These are phyloP conservation scores for Oidiodendron maius DNA, from an alignment of 495 filamentous ascomycete species.

Conservation along the genomic window DNA sequence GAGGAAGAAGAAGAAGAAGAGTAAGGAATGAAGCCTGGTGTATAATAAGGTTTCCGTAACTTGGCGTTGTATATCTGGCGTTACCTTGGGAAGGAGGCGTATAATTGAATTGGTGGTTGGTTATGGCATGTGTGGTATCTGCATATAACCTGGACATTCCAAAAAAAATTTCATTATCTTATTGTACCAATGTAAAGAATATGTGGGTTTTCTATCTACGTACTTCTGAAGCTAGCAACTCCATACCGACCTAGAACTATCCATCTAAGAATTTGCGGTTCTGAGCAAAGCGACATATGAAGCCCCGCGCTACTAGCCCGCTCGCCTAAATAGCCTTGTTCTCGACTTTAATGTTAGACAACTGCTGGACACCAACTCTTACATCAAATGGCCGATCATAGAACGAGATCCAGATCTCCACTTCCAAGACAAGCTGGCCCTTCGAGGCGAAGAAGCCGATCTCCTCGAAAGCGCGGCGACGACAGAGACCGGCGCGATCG, in stretches of 20 bases:
- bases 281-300: too few species aligned
- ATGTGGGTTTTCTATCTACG: too few species aligned
- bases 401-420: constrained; percentile 29
- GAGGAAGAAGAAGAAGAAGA: constrained; percentile 43
- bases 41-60: constrained; percentile 22
- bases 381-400: constrained; percentile 18
- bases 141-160: too few species aligned
- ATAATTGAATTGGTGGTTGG: background rate
- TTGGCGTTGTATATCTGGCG: constrained; percentile 2
- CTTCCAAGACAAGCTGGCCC: constrained; percentile 24
- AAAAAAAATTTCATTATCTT: too few species aligned
- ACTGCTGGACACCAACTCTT: too few species aligned
- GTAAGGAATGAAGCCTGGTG: constrained; percentile 20
- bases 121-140: too few species aligned
- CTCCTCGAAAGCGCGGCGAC: constrained; percentile 12
- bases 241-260: too few species aligned
- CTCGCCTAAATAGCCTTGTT: constrained; percentile 2
- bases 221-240: too few species aligned
- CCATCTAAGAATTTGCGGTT: too few species aligned
- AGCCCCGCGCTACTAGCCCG: background rate
- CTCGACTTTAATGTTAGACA: background rate
- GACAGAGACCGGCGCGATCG: constrained; percentile 28
- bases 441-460: constrained; percentile 13
- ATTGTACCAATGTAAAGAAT: too few species aligned
- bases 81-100: background rate